These are phyloP conservation scores for Panaeolus papilionaceus DNA, from an alignment of 768 basidiomycete species.

Conservation along the genomic window DNA sequence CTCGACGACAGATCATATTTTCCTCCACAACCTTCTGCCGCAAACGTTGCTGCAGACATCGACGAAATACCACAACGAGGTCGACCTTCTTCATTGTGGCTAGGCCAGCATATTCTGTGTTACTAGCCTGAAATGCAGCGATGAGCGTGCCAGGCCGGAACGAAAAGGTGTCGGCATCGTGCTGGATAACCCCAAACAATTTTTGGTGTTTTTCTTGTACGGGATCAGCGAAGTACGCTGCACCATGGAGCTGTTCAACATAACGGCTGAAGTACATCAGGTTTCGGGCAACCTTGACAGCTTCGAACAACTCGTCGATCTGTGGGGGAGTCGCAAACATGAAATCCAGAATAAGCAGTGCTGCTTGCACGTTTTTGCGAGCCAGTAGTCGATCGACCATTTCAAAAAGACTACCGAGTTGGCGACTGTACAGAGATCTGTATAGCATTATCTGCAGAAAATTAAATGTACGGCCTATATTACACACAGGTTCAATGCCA, in stretches of 20 bases:
- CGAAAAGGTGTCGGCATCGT: constrained; percentile 36
- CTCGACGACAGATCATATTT: constrained; percentile 18
- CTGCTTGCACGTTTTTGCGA: constrained; percentile 36
- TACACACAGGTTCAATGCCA: neutral
- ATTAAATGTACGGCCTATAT: neutral
- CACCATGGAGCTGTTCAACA: constrained; percentile 36
- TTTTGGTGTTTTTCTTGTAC: constrained; percentile 29
- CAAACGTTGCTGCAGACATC: constrained; percentile 21
- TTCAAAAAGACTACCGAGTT: constrained; percentile 33
- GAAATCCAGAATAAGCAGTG: constrained; percentile 52
- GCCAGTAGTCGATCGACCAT: constrained; percentile 39
- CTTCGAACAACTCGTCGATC: constrained; percentile 29
- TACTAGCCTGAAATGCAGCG: constrained; percentile 14
- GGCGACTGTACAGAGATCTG: constrained; percentile 20
- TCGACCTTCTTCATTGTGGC: neutral
- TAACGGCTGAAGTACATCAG: constrained; percentile 44
- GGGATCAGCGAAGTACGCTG: constrained; percentile 36
- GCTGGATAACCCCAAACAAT: constrained; percentile 40
- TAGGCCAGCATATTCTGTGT: too few species aligned
- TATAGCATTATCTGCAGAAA: constrained; percentile 28
- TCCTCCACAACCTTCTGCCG: constrained; percentile 21
- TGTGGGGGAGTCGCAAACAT: constrained; percentile 37
- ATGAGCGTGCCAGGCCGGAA: constrained; percentile 35
- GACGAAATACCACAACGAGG: constrained; percentile 3
- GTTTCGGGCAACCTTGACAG: constrained; percentile 33